phyloP scores from a whole-genome alignment of 345 rosid species.

The Pistacia integerrima region DNA sequence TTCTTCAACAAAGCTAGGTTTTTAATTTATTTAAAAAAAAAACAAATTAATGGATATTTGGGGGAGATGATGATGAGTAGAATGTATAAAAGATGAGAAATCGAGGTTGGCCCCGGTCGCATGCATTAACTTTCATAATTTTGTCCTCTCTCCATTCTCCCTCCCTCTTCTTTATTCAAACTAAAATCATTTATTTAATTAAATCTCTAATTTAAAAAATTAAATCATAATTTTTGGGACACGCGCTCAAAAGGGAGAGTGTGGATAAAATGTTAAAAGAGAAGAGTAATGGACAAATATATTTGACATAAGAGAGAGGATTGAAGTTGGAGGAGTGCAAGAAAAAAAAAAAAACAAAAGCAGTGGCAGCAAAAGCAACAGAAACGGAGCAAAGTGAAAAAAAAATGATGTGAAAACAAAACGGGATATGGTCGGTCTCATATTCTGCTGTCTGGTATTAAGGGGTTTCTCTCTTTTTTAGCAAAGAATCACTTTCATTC shows the following conservation, averaged over 20 bases:
- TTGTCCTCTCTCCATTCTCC: conserved; percentile 21
- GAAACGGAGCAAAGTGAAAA: too few relatives aligned
- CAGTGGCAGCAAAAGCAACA: conserved; percentile 20
- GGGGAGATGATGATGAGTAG: background rate
- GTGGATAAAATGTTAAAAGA: background rate
- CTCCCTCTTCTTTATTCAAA: conserved; percentile 8
- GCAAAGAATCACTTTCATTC: conserved; percentile 12
- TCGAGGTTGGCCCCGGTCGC: conserved; percentile 10
- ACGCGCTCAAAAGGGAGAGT: conserved; percentile 25
- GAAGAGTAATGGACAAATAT: background rate
- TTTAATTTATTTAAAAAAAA: too few relatives aligned
- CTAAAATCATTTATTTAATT: too few relatives aligned
- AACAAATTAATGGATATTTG: too few relatives aligned
- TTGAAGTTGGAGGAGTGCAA: background rate
- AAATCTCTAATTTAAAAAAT: too few relatives aligned
- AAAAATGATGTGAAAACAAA: conserved; percentile 29
- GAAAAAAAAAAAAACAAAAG: conserved; percentile 3
- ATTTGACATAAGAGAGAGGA: conserved; percentile 10
- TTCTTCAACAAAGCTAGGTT: too few relatives aligned
- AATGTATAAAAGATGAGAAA: background rate
- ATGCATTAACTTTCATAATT: conserved; percentile 35
- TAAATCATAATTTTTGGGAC: background rate
- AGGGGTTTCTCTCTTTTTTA: conserved; percentile 30
- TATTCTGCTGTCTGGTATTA: conserved; percentile 60
- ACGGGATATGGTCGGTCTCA: conserved; percentile 33